Base-by-base conservation (phyloP, 2,329 filamentous ascomycete species). In the Fusarium verrucosum region DNA sequence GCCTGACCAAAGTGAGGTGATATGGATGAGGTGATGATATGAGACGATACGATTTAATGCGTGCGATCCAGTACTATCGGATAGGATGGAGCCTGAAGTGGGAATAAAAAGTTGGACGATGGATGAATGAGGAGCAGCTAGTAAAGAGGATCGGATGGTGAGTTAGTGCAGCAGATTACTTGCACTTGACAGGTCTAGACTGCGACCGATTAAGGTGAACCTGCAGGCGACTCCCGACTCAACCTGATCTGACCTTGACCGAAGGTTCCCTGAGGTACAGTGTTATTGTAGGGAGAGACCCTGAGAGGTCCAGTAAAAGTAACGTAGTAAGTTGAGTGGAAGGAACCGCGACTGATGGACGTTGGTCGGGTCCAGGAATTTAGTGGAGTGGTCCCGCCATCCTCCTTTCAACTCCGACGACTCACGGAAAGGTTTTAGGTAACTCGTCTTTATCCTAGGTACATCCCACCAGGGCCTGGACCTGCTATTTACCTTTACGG, bases 391-490 rank as follows among this genome's bases (percentile, higher is more conserved):
- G 65, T 68, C 45, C 65, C 65, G 51, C 65, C 49, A n/a, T n/a
- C n/a, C 51, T 37, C 23, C 22, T 26, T 50, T 22, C n/a, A 45
- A 16, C 23, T 54, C 60, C 49, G 42, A 36, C 65, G 65, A 67
- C 65, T 68, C 45, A 68, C 37, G 58, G 46, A 35, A 66, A 59
- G 49, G 45, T 38, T 56, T 67, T 67, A 68, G 62, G 65, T 67
- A 67, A 68, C 52, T 63, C 50, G 26, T 35, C 41, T 45, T 17
- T 22, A n/a, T n/a, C 19, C 13, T 28, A n/a, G 49, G 25, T 35
- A 28, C n/a, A n/a, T n/a, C n/a, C 58, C 45, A 50, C 63, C 62
- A 62, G 42, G 19, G 32, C n/a, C 47, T 55, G 36, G 47, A 25
- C 25, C 19, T 41, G 42, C n/a, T n/a, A n/a, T n/a, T 16, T 45